Base-by-base conservation (phyloP, 1,139 yeast species). In the Pichia sp. region DNA sequence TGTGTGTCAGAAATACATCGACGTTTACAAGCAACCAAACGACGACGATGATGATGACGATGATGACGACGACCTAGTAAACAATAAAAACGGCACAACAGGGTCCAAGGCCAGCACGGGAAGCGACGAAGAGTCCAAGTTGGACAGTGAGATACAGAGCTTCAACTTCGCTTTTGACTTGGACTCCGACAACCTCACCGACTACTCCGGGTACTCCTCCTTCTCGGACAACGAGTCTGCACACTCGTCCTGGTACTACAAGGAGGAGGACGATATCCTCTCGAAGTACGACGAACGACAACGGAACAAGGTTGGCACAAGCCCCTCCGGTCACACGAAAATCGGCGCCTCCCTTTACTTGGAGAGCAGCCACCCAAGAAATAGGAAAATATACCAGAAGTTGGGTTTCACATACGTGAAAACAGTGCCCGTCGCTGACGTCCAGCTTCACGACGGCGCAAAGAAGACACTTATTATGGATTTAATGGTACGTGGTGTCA, bases 341-440 rank as follows among this genome's bases (percentile, higher is more conserved):
- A 50, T 58, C 7, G 71, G 70, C 44, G 67, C 68, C 42, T 66
- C 69, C 4, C 63, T 73, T 54, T 79, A 79, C 63, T 72, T 79
- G 61, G 83, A 79, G 65, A 74, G 78, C 56, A 77, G 82, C 30
- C 80, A 79, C 66, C 79, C 80, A 24, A 71, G 75, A 57, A 79
- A 79, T 63, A 71, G 81, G 55, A 70, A 69, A 53, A 79, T 79
- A 55, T 79, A 79, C 63, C 72, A 72, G 56, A 78, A 77, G 64
- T 67, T 79, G 61, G 81, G 81, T 31, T 79, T 79, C 63, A 67
- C 73, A 33, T 72, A 74, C 58, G 72, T 75, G 61, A 74, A 73
- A 55, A 76, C 79, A 33, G 79, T 74, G 59, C 71, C 74, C 16
- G 74, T 78, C 53, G 79, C 71, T 12, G 61, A 67, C 12, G 67